Percentiles rank a stretch among this genome's conserved stretches.
These are phyloP conservation scores for Candida silvicultrix DNA, from an alignment of 805 yeast genomes.

Conservation along the genomic window DNA sequence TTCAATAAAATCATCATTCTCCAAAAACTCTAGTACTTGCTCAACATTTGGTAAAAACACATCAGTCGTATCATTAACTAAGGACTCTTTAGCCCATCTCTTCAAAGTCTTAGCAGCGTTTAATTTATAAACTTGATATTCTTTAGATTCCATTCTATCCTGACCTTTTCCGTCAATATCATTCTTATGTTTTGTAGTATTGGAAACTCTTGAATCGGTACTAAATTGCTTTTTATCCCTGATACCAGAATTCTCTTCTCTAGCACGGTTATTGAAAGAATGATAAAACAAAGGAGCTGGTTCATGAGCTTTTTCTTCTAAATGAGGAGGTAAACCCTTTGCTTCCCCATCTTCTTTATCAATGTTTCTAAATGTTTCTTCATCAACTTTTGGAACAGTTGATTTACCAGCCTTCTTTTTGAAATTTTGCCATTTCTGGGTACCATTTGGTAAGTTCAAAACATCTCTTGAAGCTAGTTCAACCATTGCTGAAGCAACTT, in stretches of 20 bases:
- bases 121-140: constrained; percentile 42
- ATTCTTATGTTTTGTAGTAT: constrained; percentile 51
- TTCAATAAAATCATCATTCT: constrained; percentile 30
- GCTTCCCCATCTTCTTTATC: constrained; percentile 20
- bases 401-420: constrained; percentile 4
- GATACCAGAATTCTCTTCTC: constrained; percentile 79
- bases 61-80: constrained; percentile 27
- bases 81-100: constrained; percentile 46
- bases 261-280: constrained; percentile 85
- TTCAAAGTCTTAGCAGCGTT: constrained; percentile 50
- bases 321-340: constrained; percentile 21
- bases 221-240: constrained; percentile 79
- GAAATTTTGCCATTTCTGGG: constrained; percentile 35
- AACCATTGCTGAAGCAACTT: constrained; percentile 56
- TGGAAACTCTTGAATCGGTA: constrained; percentile 73
- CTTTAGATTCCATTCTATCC: constrained; percentile 49
- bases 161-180: constrained; percentile 77
- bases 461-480: constrained; percentile 71
- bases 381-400: constrained; percentile 19
- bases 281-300: constrained; percentile 24
- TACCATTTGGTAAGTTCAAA: constrained; percentile 43
- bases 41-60: constrained; percentile 51
- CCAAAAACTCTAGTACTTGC: constrained; percentile 50
- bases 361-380: constrained; percentile 14
- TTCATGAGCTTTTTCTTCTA: constrained; percentile 12